phyloP scores from a whole-genome alignment of 768 basidiomycete species.

The Termitomyces sp. region DNA sequence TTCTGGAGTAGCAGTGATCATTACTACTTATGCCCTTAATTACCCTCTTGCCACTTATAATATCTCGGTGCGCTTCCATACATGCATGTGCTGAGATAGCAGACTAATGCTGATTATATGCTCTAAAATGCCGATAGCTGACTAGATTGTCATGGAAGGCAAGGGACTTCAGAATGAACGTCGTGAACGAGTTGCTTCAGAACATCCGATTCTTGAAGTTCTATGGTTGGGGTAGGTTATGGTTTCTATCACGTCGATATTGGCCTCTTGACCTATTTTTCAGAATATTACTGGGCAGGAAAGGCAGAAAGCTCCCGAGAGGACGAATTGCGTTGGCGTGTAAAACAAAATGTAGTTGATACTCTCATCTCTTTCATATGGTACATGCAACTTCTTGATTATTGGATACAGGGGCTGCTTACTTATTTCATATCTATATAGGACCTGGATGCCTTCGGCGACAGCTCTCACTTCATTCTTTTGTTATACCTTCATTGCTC shows the following conservation, averaged over 20 bases:
- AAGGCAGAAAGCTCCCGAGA: constrained; percentile 52
- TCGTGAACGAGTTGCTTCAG: constrained; percentile 75
- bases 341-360: constrained; percentile 59
- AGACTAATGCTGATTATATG: background rate
- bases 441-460: constrained; percentile 73
- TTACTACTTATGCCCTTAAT: constrained; percentile 60
- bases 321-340: constrained; percentile 62
- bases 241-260: background rate
- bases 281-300: constrained; percentile 59
- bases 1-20: constrained; percentile 63
- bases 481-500: constrained; percentile 65
- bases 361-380: constrained; percentile 69
- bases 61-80: constrained; percentile 43
- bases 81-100: background rate
- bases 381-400: constrained; percentile 27
- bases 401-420: background rate
- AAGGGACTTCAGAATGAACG: constrained; percentile 63
- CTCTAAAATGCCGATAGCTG: constrained; percentile 32
- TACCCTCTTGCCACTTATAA: constrained; percentile 67
- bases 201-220: constrained; percentile 72
- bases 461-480: constrained; percentile 61
- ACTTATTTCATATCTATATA: constrained; percentile 18
- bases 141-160: constrained; percentile 58
- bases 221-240: constrained; percentile 64
- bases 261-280: background rate